Base-by-base conservation (phyloP, 2,329 filamentous ascomycete species). In the Penicillium polonicum region DNA sequence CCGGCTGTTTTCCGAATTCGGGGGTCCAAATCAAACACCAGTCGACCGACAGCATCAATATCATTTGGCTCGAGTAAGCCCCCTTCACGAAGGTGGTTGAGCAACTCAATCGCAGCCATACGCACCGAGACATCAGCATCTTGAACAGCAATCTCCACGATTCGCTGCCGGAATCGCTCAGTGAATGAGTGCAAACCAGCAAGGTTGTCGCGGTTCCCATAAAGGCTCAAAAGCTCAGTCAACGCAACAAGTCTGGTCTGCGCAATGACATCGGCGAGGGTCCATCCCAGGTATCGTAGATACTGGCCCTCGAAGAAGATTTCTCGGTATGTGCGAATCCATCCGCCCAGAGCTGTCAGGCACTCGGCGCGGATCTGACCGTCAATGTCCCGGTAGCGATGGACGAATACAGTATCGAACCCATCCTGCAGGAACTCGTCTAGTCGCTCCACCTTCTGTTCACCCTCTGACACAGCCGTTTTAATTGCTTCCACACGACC, bases 341-440 rank as follows among this genome's bases (percentile, higher is more conserved):
- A 99, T 41, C 87, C 84, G 29, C 92, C 92, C 9, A 99, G 81
- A 15, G 91, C 91, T 62, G 89, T 86, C 25, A 96, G 88, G 70
- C 93, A 97, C 69, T 97, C 93, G 0, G 88, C 86, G 52, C 94
- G 86, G 64, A 99, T 96, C 67, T 86, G 90, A 7, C 91, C 86
- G 69, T 99, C 94, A 31, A 97, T 86, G 71, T 99, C 94, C 60
- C 94, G 90, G 74, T 97, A 99, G 48, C 94, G 88, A 75, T 99
- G 93, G 31, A 97, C 89, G 71, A 96, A 99, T 46, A 97, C 88
- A 2, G 90, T 90, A 65, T 96, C 90, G 70, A 97, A 96, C 67
- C 92, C 91, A 64, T 95, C 91, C 64, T 88, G 88, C 57, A 97
- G 86, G 59, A 88, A 82, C 31, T 84, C 83, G 62, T 90, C 87